Evolutionary conservation across 768 basidiomycete genomes (phyloP).

Genomic region (Infundibulicybe gibba): DNA sequence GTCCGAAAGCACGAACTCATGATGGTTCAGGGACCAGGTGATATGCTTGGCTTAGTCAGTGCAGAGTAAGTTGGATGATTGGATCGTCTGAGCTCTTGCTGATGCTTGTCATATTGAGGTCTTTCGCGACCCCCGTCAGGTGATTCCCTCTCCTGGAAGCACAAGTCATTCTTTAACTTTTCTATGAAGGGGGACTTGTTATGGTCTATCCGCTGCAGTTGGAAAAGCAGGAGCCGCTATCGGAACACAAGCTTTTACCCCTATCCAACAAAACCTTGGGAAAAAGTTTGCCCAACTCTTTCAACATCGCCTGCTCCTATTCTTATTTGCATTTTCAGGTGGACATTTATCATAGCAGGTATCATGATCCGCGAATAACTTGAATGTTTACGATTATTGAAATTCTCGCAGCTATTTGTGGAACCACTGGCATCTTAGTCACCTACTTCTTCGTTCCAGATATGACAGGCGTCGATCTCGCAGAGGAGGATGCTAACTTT

Average conservation of each 20-base stretch:
- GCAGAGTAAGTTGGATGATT: conserved; percentile 45
- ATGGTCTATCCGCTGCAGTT: conserved; percentile 64
- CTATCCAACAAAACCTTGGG: conserved; percentile 63
- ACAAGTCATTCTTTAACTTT: too few species aligned
- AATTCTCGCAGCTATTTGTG: conserved; percentile 53
- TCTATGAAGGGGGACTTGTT: conserved; percentile 52
- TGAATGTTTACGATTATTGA: not conserved
- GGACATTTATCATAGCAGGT: conserved; percentile 57
- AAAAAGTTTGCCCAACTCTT: conserved; percentile 37
- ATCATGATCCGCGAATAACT: too few species aligned
- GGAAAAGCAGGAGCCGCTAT: conserved; percentile 71
- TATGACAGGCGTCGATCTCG: conserved; percentile 63
- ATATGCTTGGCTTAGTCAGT: conserved; percentile 65
- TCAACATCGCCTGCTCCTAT: too few species aligned
- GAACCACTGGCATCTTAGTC: conserved; percentile 56
- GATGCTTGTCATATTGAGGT: conserved; percentile 27
- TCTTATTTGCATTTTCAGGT: conserved; percentile 25
- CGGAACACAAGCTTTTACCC: conserved; percentile 68
- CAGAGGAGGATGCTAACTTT: conserved; percentile 64
- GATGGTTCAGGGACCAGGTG: conserved; percentile 55
- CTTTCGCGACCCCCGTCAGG: conserved; percentile 64
- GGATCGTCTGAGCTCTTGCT: too few species aligned
- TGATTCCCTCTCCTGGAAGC: conserved; percentile 14
- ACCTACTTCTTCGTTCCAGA: conserved; percentile 70
- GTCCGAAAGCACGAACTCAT: not conserved